Conservation (phyloP, 495 filamentous ascomycete genomes). For the Aspergillus panamensis region DNA sequence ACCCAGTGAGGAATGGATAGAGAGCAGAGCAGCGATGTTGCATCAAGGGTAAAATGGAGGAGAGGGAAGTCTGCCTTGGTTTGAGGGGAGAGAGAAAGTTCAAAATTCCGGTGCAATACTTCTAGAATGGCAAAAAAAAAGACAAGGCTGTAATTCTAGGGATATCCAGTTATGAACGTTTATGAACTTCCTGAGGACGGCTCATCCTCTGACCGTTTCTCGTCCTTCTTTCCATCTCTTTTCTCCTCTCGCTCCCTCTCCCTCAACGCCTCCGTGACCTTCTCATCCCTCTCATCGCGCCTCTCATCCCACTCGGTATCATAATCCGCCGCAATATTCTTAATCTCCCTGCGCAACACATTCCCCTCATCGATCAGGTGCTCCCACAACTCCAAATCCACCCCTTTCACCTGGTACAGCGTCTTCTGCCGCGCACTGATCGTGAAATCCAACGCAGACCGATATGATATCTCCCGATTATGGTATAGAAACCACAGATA, state of each 20-base stretch:
- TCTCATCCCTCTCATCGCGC: constrained; percentile 69
- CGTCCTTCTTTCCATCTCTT: constrained; percentile 43
- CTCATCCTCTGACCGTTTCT: constrained; percentile 24
- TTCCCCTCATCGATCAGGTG: constrained; percentile 77
- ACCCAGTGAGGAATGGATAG: constrained; percentile 43
- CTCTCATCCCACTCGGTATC: constrained; percentile 93
- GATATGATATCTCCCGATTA: constrained; percentile 84
- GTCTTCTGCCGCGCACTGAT: constrained; percentile 72
- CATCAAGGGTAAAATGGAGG: neutral
- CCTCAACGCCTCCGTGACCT: constrained; percentile 66
- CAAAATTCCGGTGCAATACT: neutral
- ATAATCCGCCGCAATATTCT: constrained; percentile 77
- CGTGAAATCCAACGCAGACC: constrained; percentile 79
- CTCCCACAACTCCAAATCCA: constrained; percentile 77
- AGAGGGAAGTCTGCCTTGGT: neutral
- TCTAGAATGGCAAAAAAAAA: neutral
- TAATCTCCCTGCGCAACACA: constrained; percentile 73
- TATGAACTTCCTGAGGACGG: constrained; percentile 7
- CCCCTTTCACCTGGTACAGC: constrained; percentile 69
- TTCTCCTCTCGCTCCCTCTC: constrained; percentile 52
- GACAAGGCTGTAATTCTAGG: neutral
- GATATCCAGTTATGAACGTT: neutral
- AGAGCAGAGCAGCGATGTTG: neutral
- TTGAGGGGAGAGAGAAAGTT: constrained; percentile 1
- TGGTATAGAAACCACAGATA: constrained; percentile 95